Evolutionary conservation across 2,329 filamentous ascomycete genomes (phyloP), one percentile per base, ranked within the genome.

Genomic region (Aspergillus novoparasiticus): DNA sequence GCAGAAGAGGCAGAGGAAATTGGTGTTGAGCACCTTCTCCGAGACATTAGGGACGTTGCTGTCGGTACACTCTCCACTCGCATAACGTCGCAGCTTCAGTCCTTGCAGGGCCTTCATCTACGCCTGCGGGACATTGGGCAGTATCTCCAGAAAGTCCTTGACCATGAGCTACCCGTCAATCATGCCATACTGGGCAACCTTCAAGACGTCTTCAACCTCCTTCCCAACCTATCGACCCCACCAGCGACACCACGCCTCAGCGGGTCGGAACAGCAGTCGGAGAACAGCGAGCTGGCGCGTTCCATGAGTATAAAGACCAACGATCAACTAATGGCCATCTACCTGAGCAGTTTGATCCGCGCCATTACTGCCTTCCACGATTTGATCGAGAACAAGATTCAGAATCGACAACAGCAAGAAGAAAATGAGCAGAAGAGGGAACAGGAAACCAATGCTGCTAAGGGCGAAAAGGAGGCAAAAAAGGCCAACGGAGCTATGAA

Each of bases 231-330:
- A 58, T 94, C 92, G 11, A 96, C 93, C 43, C 92, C 94, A 34
- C 85, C 87, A 63, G 87, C 91, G 6, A 80, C 78, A 61, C 80
- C 85, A 2, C 84, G 85, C 50, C 81, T 85, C 6, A 89, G 89
- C 48, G 85, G 83, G 66, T 86, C 81, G 66, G 77, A 89, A 72
- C 84, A 82, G 36, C 81, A 80, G 54, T 79, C 83, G 14, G 87
- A 90, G 71, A 93, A 93, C 72, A 90, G 90, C 74, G 95, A 98
- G 78, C 85, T 99, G 59, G 90, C 93, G n/a, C 87, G 95, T 66
- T 94, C 95, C 41, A 97, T 99, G 93, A 96, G 93, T 81, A 88
- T 97, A 82, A 99, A 99, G 87, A 98, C 94, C 63, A 99, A 99
- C 76, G 95, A 99, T 79, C 95, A 99, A 83, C 87, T 99, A 68